These are phyloP conservation scores for Aspergillus puulaauensis DNA, from an alignment of 2,329 filamentous ascomycete genomes.

Conservation along the genomic window DNA sequence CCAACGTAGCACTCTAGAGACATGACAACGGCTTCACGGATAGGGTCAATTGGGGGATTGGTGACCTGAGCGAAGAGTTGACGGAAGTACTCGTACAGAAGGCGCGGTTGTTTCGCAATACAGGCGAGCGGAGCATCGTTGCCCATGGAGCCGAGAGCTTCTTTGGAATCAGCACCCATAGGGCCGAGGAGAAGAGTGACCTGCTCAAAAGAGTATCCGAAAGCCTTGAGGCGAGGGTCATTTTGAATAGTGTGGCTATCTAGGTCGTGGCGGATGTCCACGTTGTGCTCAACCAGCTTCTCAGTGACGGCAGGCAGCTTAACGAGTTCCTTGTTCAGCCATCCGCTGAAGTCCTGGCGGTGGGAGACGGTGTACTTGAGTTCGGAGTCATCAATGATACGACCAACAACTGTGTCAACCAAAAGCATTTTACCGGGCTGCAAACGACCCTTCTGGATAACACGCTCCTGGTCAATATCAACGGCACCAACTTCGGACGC, in stretches of 20 bases:
- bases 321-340: slow-evolving; percentile 83
- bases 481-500: slow-evolving; percentile 96
- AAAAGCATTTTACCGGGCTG: slow-evolving; percentile 95
- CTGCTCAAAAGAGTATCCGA: slow-evolving; percentile 94
- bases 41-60: slow-evolving; percentile 95
- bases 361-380: slow-evolving; percentile 85
- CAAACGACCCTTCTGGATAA: slow-evolving; percentile 89
- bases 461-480: slow-evolving; percentile 80
- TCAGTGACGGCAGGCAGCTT: slow-evolving; percentile 74
- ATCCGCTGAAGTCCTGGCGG: slow-evolving; percentile 82
- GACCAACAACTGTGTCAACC: slow-evolving; percentile 85
- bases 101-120: slow-evolving; percentile 81
- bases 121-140: slow-evolving; percentile 94
- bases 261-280: slow-evolving; percentile 67
- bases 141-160: slow-evolving; percentile 95
- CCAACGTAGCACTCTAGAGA: slow-evolving; percentile 95
- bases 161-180: slow-evolving; percentile 97
- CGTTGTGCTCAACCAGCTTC: slow-evolving; percentile 52
- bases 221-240: slow-evolving; percentile 79
- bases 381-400: slow-evolving; percentile 92
- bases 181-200: slow-evolving; percentile 87
- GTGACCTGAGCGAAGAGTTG: slow-evolving; percentile 98
- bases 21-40: slow-evolving; percentile 97
- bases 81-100: slow-evolving; percentile 95
- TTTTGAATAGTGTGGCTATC: slow-evolving; percentile 73